A percentile compares a stretch with the other conserved stretches of the same genome.
Evolutionary conservation across 202 grass and related monocot species (phyloP).

Genomic region (Setaria italica): DNA sequence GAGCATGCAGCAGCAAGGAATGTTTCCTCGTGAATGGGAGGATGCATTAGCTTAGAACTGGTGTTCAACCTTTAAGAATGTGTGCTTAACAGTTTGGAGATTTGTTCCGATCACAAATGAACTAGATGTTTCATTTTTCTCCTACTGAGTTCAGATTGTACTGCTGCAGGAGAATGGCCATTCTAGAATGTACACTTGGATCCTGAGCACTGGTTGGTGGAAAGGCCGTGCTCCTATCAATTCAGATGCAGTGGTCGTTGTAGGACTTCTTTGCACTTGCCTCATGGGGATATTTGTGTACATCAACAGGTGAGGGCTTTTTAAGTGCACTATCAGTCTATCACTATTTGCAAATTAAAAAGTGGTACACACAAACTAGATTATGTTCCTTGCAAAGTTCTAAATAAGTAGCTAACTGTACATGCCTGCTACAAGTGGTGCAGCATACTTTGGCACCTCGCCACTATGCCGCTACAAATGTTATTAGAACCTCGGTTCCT

Average conservation of each 20-base stretch:
- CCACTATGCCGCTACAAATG: background rate
- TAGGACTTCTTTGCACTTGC: slow-evolving; percentile 72
- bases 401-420: background rate
- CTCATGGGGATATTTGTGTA: slow-evolving; percentile 72
- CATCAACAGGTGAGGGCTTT: slow-evolving; percentile 74
- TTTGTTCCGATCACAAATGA: background rate
- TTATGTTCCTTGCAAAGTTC: background rate
- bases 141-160: slow-evolving; percentile 1
- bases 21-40: background rate
- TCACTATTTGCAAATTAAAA: background rate
- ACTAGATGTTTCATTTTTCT: background rate
- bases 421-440: background rate
- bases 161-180: slow-evolving; percentile 77
- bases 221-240: slow-evolving; percentile 76
- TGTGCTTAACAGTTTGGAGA: background rate
- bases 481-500: background rate
- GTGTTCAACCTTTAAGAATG: background rate
- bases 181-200: slow-evolving; percentile 82
- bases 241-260: slow-evolving; percentile 71
- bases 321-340: background rate
- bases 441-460: background rate
- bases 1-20: slow-evolving; percentile 16
- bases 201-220: slow-evolving; percentile 96
- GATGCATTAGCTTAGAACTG: background rate
- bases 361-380: background rate